Evolutionary conservation across 1,139 yeast genomes (phyloP).

Genomic region (Saccharomycopsis hybrid): DNA sequence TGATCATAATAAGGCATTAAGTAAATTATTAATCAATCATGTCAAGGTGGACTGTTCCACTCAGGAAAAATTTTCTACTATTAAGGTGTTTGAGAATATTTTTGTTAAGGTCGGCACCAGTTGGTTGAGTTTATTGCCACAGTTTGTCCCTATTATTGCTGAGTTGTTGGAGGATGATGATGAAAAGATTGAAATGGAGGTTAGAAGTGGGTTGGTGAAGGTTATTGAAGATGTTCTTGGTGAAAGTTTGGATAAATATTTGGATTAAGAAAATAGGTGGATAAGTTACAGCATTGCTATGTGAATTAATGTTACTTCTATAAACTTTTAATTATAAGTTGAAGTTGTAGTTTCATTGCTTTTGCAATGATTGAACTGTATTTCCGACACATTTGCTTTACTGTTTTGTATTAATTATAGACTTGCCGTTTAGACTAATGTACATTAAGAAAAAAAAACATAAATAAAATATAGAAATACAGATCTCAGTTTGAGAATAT

Average conservation of each 20-base stretch:
- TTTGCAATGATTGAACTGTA: too few species aligned
- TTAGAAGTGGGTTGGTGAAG: constrained; percentile 84
- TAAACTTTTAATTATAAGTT: too few species aligned
- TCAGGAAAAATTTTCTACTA: constrained; percentile 74
- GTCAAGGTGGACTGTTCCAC: constrained; percentile 46
- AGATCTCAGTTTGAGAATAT: too few species aligned
- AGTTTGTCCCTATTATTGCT: constrained; percentile 90
- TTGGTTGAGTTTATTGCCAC: constrained; percentile 89
- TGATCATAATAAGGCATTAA: constrained; percentile 71
- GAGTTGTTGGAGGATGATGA: constrained; percentile 94
- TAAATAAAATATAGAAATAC: too few species aligned
- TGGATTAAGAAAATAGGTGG: constrained; percentile 37
- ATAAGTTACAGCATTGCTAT: too few species aligned
- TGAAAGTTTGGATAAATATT: constrained; percentile 87
- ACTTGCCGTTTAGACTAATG: too few species aligned
- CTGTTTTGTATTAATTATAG: too few species aligned
- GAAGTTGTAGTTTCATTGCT: too few species aligned
- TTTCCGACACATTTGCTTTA: too few species aligned
- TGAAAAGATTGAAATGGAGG: constrained; percentile 87
- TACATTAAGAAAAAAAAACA: too few species aligned
- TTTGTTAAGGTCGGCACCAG: constrained; percentile 92
- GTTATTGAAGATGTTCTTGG: constrained; percentile 91
- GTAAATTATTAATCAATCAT: constrained; percentile 47
- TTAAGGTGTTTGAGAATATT: constrained; percentile 68
- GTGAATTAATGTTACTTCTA: too few species aligned